Evolutionary conservation across 129 eudicot species (phyloP).

Genomic region (Tanacetum coccineum): DNA sequence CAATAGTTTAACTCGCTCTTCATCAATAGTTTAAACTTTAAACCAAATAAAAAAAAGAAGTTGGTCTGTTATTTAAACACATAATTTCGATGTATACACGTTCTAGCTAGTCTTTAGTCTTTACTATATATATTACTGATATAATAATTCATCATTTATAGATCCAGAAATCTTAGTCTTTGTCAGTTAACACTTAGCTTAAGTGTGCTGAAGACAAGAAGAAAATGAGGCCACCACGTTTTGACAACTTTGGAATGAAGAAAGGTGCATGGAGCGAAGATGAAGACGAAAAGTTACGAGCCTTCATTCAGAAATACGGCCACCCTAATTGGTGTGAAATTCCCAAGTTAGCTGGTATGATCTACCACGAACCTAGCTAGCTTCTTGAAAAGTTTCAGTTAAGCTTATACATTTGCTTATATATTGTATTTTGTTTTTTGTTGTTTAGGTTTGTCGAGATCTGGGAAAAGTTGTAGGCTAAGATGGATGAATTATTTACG

Average conservation of each 20-base stretch:
- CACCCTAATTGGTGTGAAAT: slow-evolving; percentile 32
- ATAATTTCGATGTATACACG: not conserved
- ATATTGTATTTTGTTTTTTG: not conserved
- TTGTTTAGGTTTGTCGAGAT: slow-evolving; percentile 29
- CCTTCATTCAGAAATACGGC: slow-evolving; percentile 17
- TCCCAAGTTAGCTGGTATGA: slow-evolving; percentile 32
- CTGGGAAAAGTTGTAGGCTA: slow-evolving; percentile 50
- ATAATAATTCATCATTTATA: not conserved
- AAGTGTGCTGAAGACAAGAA: slow-evolving; percentile 6
- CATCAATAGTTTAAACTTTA: too few species aligned
- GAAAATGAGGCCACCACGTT: slow-evolving; percentile 32
- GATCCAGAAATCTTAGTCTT: not conserved
- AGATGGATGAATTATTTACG: slow-evolving; percentile 35
- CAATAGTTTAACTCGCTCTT: too few species aligned
- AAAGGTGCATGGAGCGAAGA: slow-evolving; percentile 37
- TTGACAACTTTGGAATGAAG: slow-evolving; percentile 30
- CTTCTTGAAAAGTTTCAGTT: not conserved
- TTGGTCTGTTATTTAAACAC: not conserved
- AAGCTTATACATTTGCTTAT: not conserved
- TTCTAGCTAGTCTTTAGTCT: not conserved
- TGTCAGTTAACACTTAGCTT: not conserved
- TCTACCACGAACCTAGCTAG: not conserved
- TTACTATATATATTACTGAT: not conserved
- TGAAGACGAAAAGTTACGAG: slow-evolving; percentile 29
- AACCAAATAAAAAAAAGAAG: too few species aligned